A percentile compares a stretch with the other conserved stretches of the same genome.
These are phyloP conservation scores for Microthyrium microscopicum DNA, from an alignment of 2,329 filamentous ascomycete species.

Conservation along the genomic window DNA sequence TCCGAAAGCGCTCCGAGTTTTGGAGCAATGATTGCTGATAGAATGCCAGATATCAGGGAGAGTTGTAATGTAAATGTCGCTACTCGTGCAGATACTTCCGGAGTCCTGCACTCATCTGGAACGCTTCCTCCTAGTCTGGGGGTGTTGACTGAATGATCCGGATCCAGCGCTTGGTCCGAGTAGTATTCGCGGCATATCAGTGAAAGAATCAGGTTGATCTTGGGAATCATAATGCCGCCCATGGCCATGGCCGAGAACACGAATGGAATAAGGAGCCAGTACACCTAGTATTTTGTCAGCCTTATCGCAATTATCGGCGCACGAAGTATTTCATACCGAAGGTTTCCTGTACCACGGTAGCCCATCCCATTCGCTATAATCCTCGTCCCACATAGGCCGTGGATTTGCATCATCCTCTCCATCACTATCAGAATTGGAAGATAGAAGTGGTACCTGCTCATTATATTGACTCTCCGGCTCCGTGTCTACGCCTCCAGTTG, in stretches of 20 bases:
- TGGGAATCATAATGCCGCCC: conserved; percentile 72
- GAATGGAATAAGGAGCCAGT: conserved; percentile 70
- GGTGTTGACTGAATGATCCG: too few species aligned
- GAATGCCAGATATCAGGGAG: conserved; percentile 54
- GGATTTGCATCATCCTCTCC: not conserved
- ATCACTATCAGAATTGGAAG: not conserved
- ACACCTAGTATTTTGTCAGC: conserved; percentile 33
- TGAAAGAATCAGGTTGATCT: conserved; percentile 68
- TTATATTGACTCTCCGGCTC: not conserved
- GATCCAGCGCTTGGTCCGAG: conserved; percentile 36
- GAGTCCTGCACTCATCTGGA: conserved; percentile 53
- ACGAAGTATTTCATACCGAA: conserved; percentile 7
- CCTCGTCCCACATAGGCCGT: not conserved
- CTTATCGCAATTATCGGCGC: not conserved
- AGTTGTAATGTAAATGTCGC: conserved; percentile 65
- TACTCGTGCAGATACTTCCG: conserved; percentile 60
- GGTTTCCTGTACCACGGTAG: conserved; percentile 9
- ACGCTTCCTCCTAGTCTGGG: too few species aligned
- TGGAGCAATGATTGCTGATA: conserved; percentile 69
- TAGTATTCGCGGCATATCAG: conserved; percentile 77
- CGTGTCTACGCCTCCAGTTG: not conserved
- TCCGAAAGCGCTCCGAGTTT: conserved; percentile 76
- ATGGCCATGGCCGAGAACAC: conserved; percentile 71
- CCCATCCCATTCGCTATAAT: conserved; percentile 5
- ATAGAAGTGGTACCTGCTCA: conserved; percentile 8